These are phyloP conservation scores for Raddia guianensis DNA, from an alignment of 176 grass and related monocot genomes.

Conservation along the genomic window DNA sequence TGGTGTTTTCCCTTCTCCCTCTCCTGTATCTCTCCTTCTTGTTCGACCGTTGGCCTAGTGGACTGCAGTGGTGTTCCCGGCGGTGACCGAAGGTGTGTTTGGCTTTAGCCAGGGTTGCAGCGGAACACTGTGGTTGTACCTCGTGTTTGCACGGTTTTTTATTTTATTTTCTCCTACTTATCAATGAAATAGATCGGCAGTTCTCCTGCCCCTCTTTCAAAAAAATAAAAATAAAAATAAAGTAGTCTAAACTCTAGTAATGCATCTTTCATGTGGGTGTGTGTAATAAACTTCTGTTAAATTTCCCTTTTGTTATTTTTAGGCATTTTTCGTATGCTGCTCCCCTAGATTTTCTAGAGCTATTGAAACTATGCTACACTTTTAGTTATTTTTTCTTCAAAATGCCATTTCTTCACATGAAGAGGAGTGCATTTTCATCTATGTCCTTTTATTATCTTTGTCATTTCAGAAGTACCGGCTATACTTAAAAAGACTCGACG, in stretches of 20 bases:
- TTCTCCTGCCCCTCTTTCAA: too few species aligned
- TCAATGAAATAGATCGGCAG: too few species aligned
- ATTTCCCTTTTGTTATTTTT: constrained; percentile 12
- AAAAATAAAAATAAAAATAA: background rate
- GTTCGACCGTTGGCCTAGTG: too few species aligned
- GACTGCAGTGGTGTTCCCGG: too few species aligned
- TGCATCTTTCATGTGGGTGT: background rate
- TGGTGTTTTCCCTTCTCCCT: too few species aligned
- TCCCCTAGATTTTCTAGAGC: background rate
- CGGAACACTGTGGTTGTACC: too few species aligned
- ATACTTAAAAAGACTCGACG: constrained; percentile 45
- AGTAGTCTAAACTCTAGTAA: background rate
- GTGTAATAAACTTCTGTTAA: background rate
- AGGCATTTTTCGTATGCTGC: background rate
- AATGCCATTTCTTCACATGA: constrained; percentile 6
- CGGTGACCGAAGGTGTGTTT: too few species aligned
- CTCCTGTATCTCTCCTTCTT: too few species aligned
- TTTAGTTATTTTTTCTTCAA: background rate
- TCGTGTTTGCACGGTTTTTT: too few species aligned
- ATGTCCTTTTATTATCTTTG: constrained; percentile 3
- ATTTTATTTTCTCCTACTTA: too few species aligned
- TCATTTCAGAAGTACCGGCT: constrained; percentile 73
- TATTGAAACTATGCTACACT: background rate
- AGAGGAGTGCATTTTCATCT: constrained; percentile 33
- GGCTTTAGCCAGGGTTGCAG: too few species aligned